Evolutionary conservation across 2,329 filamentous ascomycete species (phyloP).

Genomic region (Calonectria montana): DNA sequence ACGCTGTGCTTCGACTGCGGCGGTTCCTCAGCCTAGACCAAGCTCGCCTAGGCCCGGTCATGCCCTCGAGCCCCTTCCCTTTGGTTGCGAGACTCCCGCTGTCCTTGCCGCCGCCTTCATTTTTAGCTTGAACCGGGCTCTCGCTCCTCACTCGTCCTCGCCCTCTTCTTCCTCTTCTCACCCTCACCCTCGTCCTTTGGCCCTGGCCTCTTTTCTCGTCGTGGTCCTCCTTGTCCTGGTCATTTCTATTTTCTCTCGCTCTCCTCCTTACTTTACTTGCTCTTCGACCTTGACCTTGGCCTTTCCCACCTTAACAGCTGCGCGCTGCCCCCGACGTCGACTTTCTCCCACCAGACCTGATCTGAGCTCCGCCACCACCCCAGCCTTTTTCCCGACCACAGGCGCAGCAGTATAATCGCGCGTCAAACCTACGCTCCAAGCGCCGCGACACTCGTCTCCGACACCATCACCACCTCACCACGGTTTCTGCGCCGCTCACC

Average conservation of each 20-base stretch:
- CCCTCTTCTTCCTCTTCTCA: conserved; percentile 25
- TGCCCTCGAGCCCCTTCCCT: conserved; percentile 33
- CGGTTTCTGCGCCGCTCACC: background rate
- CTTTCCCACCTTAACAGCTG: conserved; percentile 15
- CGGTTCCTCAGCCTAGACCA: conserved; percentile 26
- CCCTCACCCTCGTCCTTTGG: conserved; percentile 35
- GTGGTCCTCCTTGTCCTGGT: conserved; percentile 24
- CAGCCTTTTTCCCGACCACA: conserved; percentile 38
- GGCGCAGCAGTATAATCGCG: conserved; percentile 46
- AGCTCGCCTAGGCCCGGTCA: conserved; percentile 29
- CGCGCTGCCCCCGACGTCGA: conserved; percentile 21
- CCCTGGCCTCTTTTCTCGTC: conserved; percentile 35
- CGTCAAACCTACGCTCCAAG: conserved; percentile 47
- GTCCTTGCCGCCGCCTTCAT: conserved; percentile 40
- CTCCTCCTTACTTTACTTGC: conserved; percentile 19
- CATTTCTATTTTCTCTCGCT: conserved; percentile 23
- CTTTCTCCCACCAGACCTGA: conserved; percentile 33
- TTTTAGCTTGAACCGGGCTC: conserved; percentile 38
- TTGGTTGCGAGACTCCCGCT: conserved; percentile 27
- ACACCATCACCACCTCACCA: conserved; percentile 31
- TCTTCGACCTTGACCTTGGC: conserved; percentile 13
- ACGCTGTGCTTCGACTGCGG: conserved; percentile 15
- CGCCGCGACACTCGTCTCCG: conserved; percentile 37
- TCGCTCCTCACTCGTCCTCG: conserved; percentile 24
- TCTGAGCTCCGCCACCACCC: conserved; percentile 44